Percentiles rank a stretch among this genome's conserved stretches.
Evolutionary conservation across 805 yeast genomes (phyloP).

Genomic region (Yarrowia phangngaensis): DNA sequence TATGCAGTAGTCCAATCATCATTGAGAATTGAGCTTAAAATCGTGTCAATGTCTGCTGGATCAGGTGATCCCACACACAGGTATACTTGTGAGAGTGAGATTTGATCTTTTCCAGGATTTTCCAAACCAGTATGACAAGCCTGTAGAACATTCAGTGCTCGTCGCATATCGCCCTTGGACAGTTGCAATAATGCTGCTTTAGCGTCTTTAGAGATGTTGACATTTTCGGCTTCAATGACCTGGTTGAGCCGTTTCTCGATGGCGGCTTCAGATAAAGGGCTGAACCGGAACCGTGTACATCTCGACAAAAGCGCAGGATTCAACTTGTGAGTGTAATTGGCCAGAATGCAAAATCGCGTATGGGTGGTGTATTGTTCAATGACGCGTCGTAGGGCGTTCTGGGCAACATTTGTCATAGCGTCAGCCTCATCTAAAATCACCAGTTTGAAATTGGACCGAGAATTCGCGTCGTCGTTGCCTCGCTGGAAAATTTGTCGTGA

Average conservation of each 20-base stretch:
- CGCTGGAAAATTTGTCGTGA: conserved; percentile 69
- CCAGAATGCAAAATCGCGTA: conserved; percentile 92
- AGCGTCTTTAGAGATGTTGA: conserved; percentile 59
- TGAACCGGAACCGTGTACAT: conserved; percentile 91
- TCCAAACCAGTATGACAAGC: conserved; percentile 79
- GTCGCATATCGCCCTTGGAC: conserved; percentile 95
- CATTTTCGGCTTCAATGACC: conserved; percentile 65
- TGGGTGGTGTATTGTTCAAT: conserved; percentile 92
- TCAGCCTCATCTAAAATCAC: conserved; percentile 96
- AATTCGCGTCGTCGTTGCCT: conserved; percentile 5
- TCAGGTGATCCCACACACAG: conserved; percentile 96
- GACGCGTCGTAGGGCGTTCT: conserved; percentile 87
- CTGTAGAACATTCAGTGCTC: conserved; percentile 87
- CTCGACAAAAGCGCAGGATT: conserved; percentile 93
- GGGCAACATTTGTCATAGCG: conserved; percentile 97
- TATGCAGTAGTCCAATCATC: conserved; percentile 86
- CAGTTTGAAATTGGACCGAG: conserved; percentile 74
- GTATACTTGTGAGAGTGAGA: conserved; percentile 52
- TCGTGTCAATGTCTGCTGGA: conserved; percentile 74
- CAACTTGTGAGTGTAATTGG: conserved; percentile 91
- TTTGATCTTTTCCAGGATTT: conserved; percentile 47
- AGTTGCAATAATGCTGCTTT: conserved; percentile 60
- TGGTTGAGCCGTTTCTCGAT: conserved; percentile 61
- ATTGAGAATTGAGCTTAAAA: conserved; percentile 70
- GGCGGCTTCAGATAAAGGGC: conserved; percentile 69